These are phyloP conservation scores for Aureobasidium vineae DNA, from an alignment of 2,329 filamentous ascomycete genomes.

Conservation along the genomic window DNA sequence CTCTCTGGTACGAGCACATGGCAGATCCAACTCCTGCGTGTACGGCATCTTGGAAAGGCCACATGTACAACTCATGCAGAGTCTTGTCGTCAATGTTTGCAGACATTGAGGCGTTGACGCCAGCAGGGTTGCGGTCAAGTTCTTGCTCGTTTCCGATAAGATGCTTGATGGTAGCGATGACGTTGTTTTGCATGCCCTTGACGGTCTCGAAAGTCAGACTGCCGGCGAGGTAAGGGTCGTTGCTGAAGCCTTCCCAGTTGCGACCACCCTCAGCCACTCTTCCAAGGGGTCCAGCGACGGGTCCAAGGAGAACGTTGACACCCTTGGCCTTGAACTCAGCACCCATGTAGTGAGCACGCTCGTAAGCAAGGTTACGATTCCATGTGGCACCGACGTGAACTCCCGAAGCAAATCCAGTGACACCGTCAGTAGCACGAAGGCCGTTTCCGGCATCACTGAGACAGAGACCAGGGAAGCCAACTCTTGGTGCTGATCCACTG, in stretches of 20 bases:
- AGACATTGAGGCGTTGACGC: conserved; percentile 41
- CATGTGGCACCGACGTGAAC: conserved; percentile 38
- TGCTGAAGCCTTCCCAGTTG: conserved; percentile 73
- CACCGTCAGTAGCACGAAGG: conserved; percentile 45
- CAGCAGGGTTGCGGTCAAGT: conserved; percentile 48
- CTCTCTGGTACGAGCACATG: conserved; percentile 51
- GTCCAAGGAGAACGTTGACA: conserved; percentile 67
- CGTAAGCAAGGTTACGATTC: conserved; percentile 53
- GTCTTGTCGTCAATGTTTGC: conserved; percentile 62
- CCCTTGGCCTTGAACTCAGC: conserved; percentile 53
- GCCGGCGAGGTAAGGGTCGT: conserved; percentile 64
- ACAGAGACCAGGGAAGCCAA: conserved; percentile 45
- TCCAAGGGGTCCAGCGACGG: conserved; percentile 66
- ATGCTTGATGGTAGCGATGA: conserved; percentile 60
- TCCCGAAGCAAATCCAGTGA: conserved; percentile 46
- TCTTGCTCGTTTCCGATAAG: conserved; percentile 54
- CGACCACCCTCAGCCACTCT: conserved; percentile 65
- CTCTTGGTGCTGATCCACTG: conserved; percentile 37
- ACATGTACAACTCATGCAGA: conserved; percentile 41
- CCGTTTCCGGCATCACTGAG: conserved; percentile 46
- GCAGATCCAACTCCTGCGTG: conserved; percentile 48
- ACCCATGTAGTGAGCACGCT: conserved; percentile 55
- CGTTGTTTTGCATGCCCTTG: conserved; percentile 56
- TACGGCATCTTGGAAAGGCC: conserved; percentile 53
- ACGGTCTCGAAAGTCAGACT: conserved; percentile 53